phyloP scores from a whole-genome alignment of 768 basidiomycete species.

The Suillus lakei region DNA sequence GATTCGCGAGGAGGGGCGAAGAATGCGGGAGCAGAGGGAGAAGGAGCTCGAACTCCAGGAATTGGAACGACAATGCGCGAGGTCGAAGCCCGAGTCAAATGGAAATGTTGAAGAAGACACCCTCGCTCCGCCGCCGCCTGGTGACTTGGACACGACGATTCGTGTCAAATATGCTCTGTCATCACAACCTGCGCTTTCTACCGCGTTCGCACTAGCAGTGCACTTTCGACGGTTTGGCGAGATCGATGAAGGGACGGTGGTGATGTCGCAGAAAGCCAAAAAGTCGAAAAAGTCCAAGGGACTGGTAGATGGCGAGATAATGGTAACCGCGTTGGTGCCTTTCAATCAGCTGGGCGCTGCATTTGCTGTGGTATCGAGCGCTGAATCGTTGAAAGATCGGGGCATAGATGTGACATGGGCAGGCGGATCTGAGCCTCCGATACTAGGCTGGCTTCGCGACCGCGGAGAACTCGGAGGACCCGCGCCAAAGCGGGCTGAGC shows the following conservation, averaged over 20 bases:
- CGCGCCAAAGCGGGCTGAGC: conserved; percentile 16
- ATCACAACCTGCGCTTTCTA: conserved; percentile 43
- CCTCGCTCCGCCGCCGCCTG: conserved; percentile 60
- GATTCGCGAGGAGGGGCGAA: conserved; percentile 76
- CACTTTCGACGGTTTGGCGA: conserved; percentile 67
- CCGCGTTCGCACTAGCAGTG: conserved; percentile 24
- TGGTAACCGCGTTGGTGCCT: conserved; percentile 72
- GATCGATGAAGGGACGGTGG: conserved; percentile 66
- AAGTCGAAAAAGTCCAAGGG: conserved; percentile 44
- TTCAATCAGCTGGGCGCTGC: conserved; percentile 80
- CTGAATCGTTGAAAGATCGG: conserved; percentile 55
- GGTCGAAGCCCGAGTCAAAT: conserved; percentile 33
- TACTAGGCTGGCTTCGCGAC: conserved; percentile 74
- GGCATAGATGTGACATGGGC: conserved; percentile 78
- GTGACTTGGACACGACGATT: conserved; percentile 77
- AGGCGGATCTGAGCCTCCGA: conserved; percentile 69
- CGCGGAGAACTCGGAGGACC: conserved; percentile 62
- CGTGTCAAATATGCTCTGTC: conserved; percentile 71
- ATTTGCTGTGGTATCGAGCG: conserved; percentile 72
- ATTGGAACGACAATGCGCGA: conserved; percentile 41
- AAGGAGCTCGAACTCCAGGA: conserved; percentile 42
- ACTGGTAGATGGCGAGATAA: conserved; percentile 47
- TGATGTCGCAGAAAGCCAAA: conserved; percentile 66
- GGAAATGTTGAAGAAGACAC: conserved; percentile 41
- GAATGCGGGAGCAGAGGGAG: conserved; percentile 69